Base-by-base conservation (phyloP, 805 yeast genomes). In the Hanseniaspora clermontiae region DNA sequence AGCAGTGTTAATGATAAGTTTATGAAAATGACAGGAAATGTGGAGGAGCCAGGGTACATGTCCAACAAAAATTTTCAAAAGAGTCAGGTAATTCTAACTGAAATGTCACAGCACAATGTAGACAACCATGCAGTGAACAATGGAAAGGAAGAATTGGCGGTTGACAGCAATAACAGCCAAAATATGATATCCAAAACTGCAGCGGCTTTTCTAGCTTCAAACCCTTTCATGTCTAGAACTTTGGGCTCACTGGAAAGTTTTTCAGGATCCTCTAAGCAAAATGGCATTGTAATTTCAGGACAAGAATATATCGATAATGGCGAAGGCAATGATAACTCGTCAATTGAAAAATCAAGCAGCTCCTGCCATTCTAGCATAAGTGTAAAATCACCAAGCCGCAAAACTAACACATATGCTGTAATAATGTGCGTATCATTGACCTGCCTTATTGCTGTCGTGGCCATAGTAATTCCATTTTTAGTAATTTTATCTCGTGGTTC, bases 401-500 rank as follows among this genome's bases (percentile, higher is more conserved):
- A 29, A 43, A n/a, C 24, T n/a, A 48, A 48, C 24, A n/a, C 17
- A 7, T 11, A 27, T 5, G 40, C 40, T 8, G 38, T 49, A 27
- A 12, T 49, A n/a, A 38, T 49, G 37, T 49, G 52, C 15, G 24
- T 49, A 19, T 38, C 37, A 0, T 39, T 49, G 24, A 49, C 52
- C 27, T 39, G 27, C 15, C 40, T 49, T 14, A 24, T 49, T 14
- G 52, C 52, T 11, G 17, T 27, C 10, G 24, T 49, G 9, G 52
- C 52, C 15, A 38, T 39, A 39, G 20, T 39, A 6, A 29, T 42
- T 8, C 49, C 58, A 5, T 58, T 63, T 17, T 9, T 50, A 1
- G 60, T 68, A 1, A 60, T 68, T 2, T 64, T 67, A 27, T 59
- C 69, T 1, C 60, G 65, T 38, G 77, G 77, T 0, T 68, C 73